Conservation (phyloP, 202 grass and related monocot genomes). For the Carex sylvatica region DNA sequence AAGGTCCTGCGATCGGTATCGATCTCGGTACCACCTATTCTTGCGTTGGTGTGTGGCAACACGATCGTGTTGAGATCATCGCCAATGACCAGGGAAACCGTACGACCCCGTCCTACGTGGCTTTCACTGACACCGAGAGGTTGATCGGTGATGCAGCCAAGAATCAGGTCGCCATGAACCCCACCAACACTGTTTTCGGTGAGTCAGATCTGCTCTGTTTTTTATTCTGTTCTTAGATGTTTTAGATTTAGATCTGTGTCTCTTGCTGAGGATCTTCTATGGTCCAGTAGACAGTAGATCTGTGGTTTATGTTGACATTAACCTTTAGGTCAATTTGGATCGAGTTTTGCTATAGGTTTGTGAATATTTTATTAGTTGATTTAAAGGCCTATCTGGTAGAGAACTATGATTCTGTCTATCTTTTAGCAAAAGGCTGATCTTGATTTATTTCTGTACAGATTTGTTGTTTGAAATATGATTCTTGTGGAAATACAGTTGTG, state of each 20-base stretch:
- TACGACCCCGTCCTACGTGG: slow-evolving; percentile 86
- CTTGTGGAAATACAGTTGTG: neutral
- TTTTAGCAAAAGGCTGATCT: neutral
- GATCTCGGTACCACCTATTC: slow-evolving; percentile 89
- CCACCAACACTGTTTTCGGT: slow-evolving; percentile 92
- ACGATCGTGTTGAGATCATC: slow-evolving; percentile 95
- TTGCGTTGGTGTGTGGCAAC: slow-evolving; percentile 93
- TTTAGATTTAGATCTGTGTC: slow-evolving; percentile 19
- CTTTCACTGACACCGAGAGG: slow-evolving; percentile 78
- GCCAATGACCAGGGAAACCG: slow-evolving; percentile 97
- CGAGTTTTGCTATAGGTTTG: neutral
- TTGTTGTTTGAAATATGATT: neutral
- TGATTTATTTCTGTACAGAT: neutral
- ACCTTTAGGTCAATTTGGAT: neutral
- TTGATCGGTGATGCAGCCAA: slow-evolving; percentile 89
- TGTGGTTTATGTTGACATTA: neutral
- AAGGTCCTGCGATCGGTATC: slow-evolving; percentile 88
- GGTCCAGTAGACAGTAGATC: neutral
- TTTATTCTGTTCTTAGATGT: neutral
- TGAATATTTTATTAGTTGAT: neutral
- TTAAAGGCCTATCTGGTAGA: neutral
- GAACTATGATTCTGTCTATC: neutral
- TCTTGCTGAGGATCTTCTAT: neutral
- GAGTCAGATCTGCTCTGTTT: slow-evolving; percentile 18
- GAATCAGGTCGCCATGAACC: slow-evolving; percentile 99